These are phyloP conservation scores for Saussurea involucrata DNA, from an alignment of 129 eudicot species.

Conservation along the genomic window DNA sequence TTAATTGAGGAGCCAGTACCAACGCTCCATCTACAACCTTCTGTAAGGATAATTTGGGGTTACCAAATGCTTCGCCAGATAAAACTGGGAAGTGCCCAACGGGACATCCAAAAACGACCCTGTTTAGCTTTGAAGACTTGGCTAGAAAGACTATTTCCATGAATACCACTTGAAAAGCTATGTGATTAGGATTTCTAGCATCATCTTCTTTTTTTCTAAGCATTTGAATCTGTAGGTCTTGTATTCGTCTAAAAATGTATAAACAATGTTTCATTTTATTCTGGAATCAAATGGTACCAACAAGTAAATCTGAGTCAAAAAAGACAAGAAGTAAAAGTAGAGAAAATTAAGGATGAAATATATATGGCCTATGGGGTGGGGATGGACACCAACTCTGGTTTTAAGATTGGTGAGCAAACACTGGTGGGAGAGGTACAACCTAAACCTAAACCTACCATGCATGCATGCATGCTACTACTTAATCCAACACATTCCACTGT, in stretches of 20 bases:
- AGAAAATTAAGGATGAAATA: conserved; percentile 5
- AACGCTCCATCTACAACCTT: too few species aligned
- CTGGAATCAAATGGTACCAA: background rate
- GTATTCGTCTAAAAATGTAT: background rate
- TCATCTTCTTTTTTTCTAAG: background rate
- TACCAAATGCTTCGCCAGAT: too few species aligned
- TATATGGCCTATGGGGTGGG: too few species aligned
- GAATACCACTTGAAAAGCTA: too few species aligned
- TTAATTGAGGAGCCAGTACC: too few species aligned
- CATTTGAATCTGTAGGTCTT: background rate
- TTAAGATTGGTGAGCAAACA: conserved; percentile 29
- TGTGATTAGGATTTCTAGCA: background rate
- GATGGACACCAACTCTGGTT: conserved; percentile 30
- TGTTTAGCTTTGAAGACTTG: too few species aligned
- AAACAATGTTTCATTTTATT: background rate
- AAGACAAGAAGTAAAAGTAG: background rate
- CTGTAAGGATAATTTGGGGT: too few species aligned
- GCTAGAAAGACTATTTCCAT: too few species aligned
- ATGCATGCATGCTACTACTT: conserved; percentile 6
- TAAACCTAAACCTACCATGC: conserved; percentile 14
- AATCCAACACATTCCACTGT: conserved; percentile 25
- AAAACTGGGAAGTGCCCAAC: too few species aligned
- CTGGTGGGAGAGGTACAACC: conserved; percentile 22
- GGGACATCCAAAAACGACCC: too few species aligned
- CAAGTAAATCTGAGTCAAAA: conserved; percentile 6